Evolutionary conservation across 2,329 filamentous ascomycete species (phyloP), one percentile per base, ranked within the genome.

Genomic region (Arthrobotrys musiformis): DNA sequence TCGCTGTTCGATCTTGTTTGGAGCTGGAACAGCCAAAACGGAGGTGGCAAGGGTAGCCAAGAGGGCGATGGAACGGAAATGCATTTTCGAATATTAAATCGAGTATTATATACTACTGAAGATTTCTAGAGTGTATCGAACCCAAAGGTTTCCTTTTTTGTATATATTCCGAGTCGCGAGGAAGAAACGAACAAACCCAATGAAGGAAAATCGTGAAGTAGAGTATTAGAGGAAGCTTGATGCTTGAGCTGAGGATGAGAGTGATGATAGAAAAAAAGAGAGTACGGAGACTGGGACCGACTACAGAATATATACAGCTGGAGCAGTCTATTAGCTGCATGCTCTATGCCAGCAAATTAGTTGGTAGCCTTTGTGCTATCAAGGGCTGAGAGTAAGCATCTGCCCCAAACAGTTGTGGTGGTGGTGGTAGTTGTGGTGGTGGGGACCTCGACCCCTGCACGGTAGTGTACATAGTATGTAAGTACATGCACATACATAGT

Each of bases 201-300:
- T 70, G 58, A 76, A 76, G 64, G 66, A 76, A 76, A 76, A 76
- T 76, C 72, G 72, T 76, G 50, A 76, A 56, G 69, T 35, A 68
- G 70, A 75, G 52, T 61, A 56, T 61, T 17, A 62, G 66, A 74
- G 62, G 42, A 54, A 64, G 50, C n/a, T 30, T 61, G 63, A 75
- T 35, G 70, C 61, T 68, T 61, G 63, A 66, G 72, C 46, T 70
- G 72, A 70, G 56, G 64, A 63, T 70, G 70, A 22, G 26, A 64
- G 50, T 70, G 72, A 66, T 76, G 64, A 48, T 60, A 42, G 64
- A 60, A 50, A 37, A 60, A 60, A 60, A 66, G 40, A 61, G 50
- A 28, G 64, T 50, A 19, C 46, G 37, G 58, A 64, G 58, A 64
- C 64, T 63, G 72, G 64, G 64, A 76, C 35, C 19, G 50, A 58